Evolutionary conservation across 1,139 yeast species (phyloP), one percentile per base, ranked within the genome.

Genomic region (Blastobotrys capitulatus): DNA sequence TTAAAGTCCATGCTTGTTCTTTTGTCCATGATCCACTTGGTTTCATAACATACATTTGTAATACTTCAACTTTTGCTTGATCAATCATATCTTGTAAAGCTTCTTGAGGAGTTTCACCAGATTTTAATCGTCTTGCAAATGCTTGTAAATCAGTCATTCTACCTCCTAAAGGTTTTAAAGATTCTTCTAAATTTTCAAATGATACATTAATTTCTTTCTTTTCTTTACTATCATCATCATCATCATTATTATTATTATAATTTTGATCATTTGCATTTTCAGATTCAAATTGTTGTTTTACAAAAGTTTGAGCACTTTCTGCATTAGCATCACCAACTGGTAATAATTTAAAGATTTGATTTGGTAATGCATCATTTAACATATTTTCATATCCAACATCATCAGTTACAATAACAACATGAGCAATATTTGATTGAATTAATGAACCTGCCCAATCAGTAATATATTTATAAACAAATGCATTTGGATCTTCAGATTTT

Each of bases 121-220:
- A 80, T 58, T 82, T 83, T 20, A 92, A 77, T 48, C 97, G 83
- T 60, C 97, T 79, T 0, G 86, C 85, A 68, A 88, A 88, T 18
- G 95, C 83, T 66, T 92, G 97, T 50, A 92, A 74, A 64, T 92
- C 98, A 49, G 90, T 75, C 90, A 92, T 86, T 56, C 98, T 79
- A 38, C 98, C 98, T 12, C 98, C 98, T 29, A 92, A 69, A 8
- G 96, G 95, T 25, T 71, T 79, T 45, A 90, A 69, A 36, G 84
- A 78, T 2, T 69, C 65, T 35, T 82, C 84, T 37, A 86, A 7
- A 49, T 55, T 32, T 43, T 52, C 52, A 35, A 42, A 26, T 16
- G 38, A 47, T 13, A 46, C 52, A 39, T 40, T 35, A 12, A 37
- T 13, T 19, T 44, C 29, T n/a, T 26, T 12, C 4, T n/a, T 26